These are phyloP conservation scores for Salmacisia buchloeana DNA, from an alignment of 1,284 basidiomycete species.

Conservation along the genomic window DNA sequence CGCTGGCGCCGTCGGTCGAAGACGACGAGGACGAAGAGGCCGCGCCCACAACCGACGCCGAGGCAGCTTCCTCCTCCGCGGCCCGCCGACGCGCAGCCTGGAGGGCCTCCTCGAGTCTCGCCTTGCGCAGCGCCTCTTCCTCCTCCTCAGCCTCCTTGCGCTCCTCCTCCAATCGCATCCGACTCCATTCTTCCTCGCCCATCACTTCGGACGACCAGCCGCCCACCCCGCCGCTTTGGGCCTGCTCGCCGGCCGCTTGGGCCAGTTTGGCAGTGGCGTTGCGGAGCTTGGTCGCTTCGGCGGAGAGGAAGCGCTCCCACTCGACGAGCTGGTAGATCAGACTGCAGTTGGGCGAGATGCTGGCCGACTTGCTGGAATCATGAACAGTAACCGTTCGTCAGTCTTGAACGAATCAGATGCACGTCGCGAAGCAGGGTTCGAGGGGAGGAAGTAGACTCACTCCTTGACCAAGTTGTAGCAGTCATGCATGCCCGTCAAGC, in stretches of 20 bases:
- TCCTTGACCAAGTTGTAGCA: slow-evolving; percentile 73
- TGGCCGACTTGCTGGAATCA: slow-evolving; percentile 11
- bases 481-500: slow-evolving; percentile 70
- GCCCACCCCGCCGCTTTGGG: background rate
- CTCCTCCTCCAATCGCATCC: slow-evolving; percentile 8
- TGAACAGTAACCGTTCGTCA: background rate
- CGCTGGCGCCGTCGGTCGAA: too few species aligned
- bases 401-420: background rate
- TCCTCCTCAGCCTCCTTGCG: slow-evolving; percentile 7
- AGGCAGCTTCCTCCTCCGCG: background rate
- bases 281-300: slow-evolving; percentile 23
- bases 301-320: slow-evolving; percentile 71
- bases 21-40: too few species aligned
- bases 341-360: slow-evolving; percentile 69
- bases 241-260: background rate
- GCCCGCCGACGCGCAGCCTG: background rate
- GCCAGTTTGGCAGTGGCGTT: slow-evolving; percentile 18
- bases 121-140: background rate
- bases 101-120: background rate
- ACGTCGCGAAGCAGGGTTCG: background rate
- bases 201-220: slow-evolving; percentile 39
- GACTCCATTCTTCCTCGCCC: slow-evolving; percentile 42
- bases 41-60: too few species aligned
- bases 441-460: slow-evolving; percentile 3
- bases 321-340: slow-evolving; percentile 94